Conservation (phyloP, 306 rosid species). For the Lablab purpureus region DNA sequence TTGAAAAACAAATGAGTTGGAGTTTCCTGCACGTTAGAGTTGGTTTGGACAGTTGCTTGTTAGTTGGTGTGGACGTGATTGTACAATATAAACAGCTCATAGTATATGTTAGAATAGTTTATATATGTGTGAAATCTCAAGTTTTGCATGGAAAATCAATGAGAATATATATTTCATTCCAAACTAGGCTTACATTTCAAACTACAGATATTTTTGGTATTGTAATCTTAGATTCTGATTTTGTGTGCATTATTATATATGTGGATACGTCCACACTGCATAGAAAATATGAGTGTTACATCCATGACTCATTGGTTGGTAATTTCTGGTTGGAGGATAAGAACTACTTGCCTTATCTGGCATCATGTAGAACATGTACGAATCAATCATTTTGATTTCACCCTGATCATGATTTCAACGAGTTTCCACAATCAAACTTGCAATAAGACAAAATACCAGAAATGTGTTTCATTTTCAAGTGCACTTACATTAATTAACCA, state of each 20-base stretch:
- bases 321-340: background rate
- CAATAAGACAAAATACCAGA: too few species aligned
- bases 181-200: constrained; percentile 2
- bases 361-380: background rate
- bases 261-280: background rate
- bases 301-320: constrained; percentile 8
- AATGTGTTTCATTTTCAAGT: too few species aligned
- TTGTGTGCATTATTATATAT: constrained; percentile 1
- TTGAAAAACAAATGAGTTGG: constrained; percentile 42
- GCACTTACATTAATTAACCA: too few species aligned
- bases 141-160: constrained; percentile 35
- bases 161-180: background rate
- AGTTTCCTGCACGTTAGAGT: constrained; percentile 62
- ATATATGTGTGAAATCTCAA: background rate
- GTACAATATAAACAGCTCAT: constrained; percentile 37
- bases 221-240: constrained; percentile 16
- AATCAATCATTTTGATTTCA: background rate
- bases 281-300: constrained; percentile 12
- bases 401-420: background rate
- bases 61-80: constrained; percentile 32
- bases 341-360: background rate
- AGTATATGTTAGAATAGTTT: constrained; percentile 1
- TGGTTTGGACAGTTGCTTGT: constrained; percentile 35
- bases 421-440: background rate
- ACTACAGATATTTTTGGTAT: background rate